These are phyloP conservation scores for Fusarium graminum DNA, from an alignment of 2,329 filamentous ascomycete species.

Conservation along the genomic window DNA sequence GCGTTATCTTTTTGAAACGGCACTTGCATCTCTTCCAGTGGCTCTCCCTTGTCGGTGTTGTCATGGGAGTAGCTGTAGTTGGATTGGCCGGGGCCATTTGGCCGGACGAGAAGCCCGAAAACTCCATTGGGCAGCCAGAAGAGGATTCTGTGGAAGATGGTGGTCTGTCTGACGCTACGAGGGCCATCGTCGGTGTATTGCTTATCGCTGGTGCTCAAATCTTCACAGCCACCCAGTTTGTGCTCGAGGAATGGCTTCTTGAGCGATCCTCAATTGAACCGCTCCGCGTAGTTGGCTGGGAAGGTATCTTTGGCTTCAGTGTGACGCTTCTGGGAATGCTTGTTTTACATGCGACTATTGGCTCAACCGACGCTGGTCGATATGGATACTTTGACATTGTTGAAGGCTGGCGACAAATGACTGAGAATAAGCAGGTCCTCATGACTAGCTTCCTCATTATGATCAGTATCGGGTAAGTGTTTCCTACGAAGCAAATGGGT, in stretches of 20 bases:
- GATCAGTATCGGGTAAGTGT: conserved; percentile 89
- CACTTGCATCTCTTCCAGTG: conserved; percentile 91
- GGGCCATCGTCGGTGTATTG: conserved; percentile 83
- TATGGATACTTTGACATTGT: conserved; percentile 91
- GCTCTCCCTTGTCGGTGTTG: conserved; percentile 87
- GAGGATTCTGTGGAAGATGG: conserved; percentile 58
- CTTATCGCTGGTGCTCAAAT: conserved; percentile 95
- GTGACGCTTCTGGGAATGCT: conserved; percentile 85
- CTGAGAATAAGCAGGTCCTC: conserved; percentile 76
- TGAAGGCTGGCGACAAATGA: conserved; percentile 87
- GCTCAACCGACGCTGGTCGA: conserved; percentile 77
- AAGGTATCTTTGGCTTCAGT: conserved; percentile 89
- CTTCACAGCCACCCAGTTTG: conserved; percentile 97
- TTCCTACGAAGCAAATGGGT: not conserved
- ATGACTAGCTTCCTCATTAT: conserved; percentile 90
- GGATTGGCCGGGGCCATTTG: conserved; percentile 89
- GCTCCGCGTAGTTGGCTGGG: conserved; percentile 93
- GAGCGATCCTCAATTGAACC: conserved; percentile 76
- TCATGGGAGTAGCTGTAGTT: conserved; percentile 88
- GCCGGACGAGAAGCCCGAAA: conserved; percentile 70
- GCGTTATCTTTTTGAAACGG: conserved; percentile 87
- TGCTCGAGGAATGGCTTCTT: conserved; percentile 93
- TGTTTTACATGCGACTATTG: conserved; percentile 81
- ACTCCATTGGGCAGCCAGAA: conserved; percentile 50
- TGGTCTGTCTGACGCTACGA: conserved; percentile 53